A percentile compares a stretch with the other conserved stretches of the same genome.
phyloP scores from a whole-genome alignment of 2,329 filamentous ascomycete genomes.

The Diplocarpon mali region DNA sequence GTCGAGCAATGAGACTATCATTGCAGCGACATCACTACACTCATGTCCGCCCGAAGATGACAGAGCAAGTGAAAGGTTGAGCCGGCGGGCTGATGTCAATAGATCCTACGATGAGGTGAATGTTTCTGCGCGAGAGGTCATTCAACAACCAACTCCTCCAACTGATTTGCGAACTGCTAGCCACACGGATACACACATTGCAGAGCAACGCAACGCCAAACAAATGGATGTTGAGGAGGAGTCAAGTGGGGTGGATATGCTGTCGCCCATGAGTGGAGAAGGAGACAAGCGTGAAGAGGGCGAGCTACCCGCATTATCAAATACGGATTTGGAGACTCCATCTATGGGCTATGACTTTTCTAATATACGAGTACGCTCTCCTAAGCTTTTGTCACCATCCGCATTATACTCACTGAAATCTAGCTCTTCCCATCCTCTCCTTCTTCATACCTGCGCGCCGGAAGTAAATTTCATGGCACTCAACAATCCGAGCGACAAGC shows the following conservation, averaged over 20 bases:
- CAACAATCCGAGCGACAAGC: constrained; percentile 88
- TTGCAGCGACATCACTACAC: constrained; percentile 22
- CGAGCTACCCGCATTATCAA: constrained; percentile 24
- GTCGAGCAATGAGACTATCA: constrained; percentile 20
- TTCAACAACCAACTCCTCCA: constrained; percentile 24
- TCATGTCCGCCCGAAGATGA: constrained; percentile 35
- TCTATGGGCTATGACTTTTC: constrained; percentile 44
- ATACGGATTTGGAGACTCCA: constrained; percentile 29
- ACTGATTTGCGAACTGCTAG: constrained; percentile 19
- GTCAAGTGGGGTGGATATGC: constrained; percentile 21
- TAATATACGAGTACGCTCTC: constrained; percentile 39
- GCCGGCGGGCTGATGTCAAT: constrained; percentile 27
- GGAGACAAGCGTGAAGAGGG: constrained; percentile 29
- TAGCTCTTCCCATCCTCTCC: constrained; percentile 57
- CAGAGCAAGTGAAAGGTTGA: constrained; percentile 29
- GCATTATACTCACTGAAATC: constrained; percentile 4
- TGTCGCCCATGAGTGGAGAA: constrained; percentile 29
- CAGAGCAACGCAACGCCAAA: constrained; percentile 29
- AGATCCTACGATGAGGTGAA: constrained; percentile 20
- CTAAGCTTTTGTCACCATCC: neutral
- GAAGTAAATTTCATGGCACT: constrained; percentile 79
- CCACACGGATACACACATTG: constrained; percentile 26
- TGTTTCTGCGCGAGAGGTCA: constrained; percentile 21
- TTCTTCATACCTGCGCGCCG: constrained; percentile 76
- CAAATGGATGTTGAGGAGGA: constrained; percentile 32